Conservation (phyloP, 805 yeast species). For the Danielozyma ontarioensis region DNA sequence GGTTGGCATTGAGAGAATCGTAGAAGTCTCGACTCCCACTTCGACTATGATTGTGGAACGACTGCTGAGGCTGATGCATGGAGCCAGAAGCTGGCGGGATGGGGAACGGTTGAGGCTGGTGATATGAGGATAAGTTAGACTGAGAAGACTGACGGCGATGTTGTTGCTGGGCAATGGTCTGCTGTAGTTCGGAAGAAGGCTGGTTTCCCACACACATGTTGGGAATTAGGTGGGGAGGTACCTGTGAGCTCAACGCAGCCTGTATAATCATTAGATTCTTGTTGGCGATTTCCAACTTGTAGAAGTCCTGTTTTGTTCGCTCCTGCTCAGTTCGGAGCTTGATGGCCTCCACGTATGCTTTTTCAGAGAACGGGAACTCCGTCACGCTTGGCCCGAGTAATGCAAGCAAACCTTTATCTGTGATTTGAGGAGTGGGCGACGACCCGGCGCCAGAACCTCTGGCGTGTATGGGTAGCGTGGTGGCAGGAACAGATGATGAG, state of each 20-base stretch:
- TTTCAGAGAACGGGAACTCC: constrained; percentile 53
- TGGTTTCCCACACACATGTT: constrained; percentile 42
- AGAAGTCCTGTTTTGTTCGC: constrained; percentile 73
- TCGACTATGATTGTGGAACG: neutral
- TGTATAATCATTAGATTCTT: constrained; percentile 59
- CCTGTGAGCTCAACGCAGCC: constrained; percentile 52
- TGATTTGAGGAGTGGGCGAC: neutral
- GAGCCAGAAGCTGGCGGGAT: too few species aligned
- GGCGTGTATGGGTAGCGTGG: constrained; percentile 1
- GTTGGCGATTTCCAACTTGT: constrained; percentile 57
- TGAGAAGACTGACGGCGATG: neutral
- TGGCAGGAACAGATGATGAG: too few species aligned
- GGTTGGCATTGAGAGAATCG: constrained; percentile 22
- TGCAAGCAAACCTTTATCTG: constrained; percentile 17
- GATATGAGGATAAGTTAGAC: neutral
- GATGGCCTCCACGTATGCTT: constrained; percentile 53
- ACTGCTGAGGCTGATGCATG: too few species aligned
- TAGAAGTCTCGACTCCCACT: neutral
- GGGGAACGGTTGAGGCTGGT: too few species aligned
- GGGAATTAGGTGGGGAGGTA: constrained; percentile 65
- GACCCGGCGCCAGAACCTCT: neutral
- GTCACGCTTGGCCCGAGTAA: constrained; percentile 51
- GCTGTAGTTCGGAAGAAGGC: constrained; percentile 7
- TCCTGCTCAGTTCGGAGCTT: constrained; percentile 68
- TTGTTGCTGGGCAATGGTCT: neutral